A percentile compares a stretch with the other conserved stretches of the same genome.
These are phyloP conservation scores for Eutrema japonicum DNA, from an alignment of 345 rosid genomes.

Conservation along the genomic window DNA sequence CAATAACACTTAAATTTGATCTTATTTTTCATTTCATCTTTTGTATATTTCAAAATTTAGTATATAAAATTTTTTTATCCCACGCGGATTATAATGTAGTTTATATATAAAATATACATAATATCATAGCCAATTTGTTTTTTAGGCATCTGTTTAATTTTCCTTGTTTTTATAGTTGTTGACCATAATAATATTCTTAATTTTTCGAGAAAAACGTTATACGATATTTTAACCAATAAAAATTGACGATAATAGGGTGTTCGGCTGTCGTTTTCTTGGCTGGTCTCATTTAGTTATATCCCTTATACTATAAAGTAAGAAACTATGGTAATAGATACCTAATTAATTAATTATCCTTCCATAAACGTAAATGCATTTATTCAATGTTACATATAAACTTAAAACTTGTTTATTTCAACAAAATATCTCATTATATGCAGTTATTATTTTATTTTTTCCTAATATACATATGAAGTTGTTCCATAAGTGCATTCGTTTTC, in stretches of 20 bases:
- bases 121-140: no score
- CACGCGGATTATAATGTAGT: no score
- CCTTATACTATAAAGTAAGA: not conserved
- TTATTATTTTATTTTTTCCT: constrained; percentile 7
- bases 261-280: not conserved
- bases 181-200: no score
- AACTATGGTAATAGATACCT: not conserved
- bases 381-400: not conserved
- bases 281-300: not conserved
- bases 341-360: not conserved
- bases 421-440: not conserved
- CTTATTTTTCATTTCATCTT: no score
- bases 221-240: no score
- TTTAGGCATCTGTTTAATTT: no score
- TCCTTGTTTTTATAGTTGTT: no score
- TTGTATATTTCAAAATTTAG: no score
- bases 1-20: no score
- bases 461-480: constrained; percentile 1
- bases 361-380: not conserved
- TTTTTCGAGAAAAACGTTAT: no score
- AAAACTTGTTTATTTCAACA: not conserved
- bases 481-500: not conserved
- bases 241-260: not conserved
- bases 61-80: no score
- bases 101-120: no score